Base-by-base conservation (phyloP, 495 filamentous ascomycete species). In the Hyphodiscus hymeniophilus region DNA sequence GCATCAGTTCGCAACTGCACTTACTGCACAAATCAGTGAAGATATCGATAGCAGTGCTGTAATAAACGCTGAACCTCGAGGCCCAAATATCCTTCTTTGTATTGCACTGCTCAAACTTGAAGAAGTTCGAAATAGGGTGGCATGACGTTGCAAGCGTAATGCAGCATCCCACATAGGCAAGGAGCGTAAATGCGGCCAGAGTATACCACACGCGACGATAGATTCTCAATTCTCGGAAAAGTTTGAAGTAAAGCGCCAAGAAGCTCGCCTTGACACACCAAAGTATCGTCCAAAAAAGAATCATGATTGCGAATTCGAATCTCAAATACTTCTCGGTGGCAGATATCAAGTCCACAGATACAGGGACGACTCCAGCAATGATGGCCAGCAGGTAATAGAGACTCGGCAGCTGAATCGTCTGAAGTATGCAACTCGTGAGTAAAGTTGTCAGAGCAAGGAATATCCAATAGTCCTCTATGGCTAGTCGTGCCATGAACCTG, bases 251-350 rank as follows among this genome's bases (percentile, higher is more conserved):
- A 0, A 75, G 55, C 0, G 68, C 64, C 41, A 76, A 53, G 48
- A 75, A 74, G 21, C 66, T 62, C 7, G 59, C 69, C 58, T 75
- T 73, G 45, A 74, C 66, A 18, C 60, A 60, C 66, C 68, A 72
- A 5, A 74, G 55, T 7, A 70, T 59, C 2, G 57, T 65, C 71
- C 71, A 75, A 59, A 71, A 75, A 22, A 73, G 51, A 22, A 68
- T 60, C 45, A 67, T 66, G 48, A 72, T 69, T 34, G 66, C 59
- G 45, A 73, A 72, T 56, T 69, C 60, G 40, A 56, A 67, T 24
- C 55, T 51, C 28, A 66, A 55, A 45, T 69, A 71, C 11, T 54
- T 30, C 40, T 60, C 58, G 15, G 48, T 53, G 8, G 52, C 20
- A 24, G 45, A 33, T 32, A 63, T 58, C 39, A 64, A 38, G n/a